Evolutionary conservation across 148 eudicot species (phyloP), one percentile per base, ranked within the genome.

Genomic region (Suaeda aralocaspica): DNA sequence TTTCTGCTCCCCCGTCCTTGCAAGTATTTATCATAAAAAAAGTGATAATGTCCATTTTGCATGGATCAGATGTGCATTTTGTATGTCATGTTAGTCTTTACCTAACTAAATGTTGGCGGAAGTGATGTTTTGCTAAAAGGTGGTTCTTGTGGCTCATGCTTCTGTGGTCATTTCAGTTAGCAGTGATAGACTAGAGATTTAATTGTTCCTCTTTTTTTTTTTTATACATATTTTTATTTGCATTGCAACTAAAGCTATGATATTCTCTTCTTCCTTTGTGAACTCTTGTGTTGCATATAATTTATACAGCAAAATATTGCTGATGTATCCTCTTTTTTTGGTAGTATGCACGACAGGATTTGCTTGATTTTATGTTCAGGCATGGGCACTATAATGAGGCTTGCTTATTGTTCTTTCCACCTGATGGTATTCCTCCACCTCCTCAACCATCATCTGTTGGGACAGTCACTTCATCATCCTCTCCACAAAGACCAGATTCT

Each of bases 341-440:
- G 89, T 85, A 92, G 98, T 94, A 86, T 83, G 92, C 92, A 71
- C 92, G 96, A 46, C 89, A 81, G 74, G 83, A 94, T 74, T 69
- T 94, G 79, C 91, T 91, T 56, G 82, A 79, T 59, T 94, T 94
- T 78, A 89, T 91, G 98, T 94, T 94, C 79, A 78, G 88, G 81
- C 98, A 94, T 82, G 98, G 98, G 28, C 90, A 86, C 73, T 94
- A 82, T 60, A 77, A 78, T 76, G 97, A 94, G 69, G 99, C 92
- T 46, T 91, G 97, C 81, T 65, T 82, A 68, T 72, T 94, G 77
- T 89, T 94, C 78, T 91, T 94, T 74, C 97, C 99, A 56, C 85
- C 84, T 34, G 79, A 84, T 79, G 83, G 81, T 67, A 80, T 82
- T 77, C 97, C 96, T 71, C 77, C 85, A 11, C 87, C 92, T 70